Base-by-base conservation (phyloP, 2,329 filamentous ascomycete genomes). In the Pyrenochaeta sp. region DNA sequence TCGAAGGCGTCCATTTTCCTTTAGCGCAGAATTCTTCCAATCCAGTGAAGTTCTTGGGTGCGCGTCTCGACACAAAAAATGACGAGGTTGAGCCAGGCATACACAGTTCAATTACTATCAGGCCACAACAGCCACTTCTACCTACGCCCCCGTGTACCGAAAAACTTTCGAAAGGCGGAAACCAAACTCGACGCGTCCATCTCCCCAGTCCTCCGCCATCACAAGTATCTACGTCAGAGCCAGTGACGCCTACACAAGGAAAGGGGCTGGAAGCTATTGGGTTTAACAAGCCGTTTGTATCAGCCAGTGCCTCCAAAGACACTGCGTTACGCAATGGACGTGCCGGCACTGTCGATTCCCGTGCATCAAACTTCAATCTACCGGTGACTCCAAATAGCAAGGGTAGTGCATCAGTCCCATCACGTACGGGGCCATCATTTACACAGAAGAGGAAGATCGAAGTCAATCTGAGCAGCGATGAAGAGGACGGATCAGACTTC, bases 261-360 rank as follows among this genome's bases (percentile, higher is more conserved):
- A n/a, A 10, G n/a, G n/a, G n/a, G n/a, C 10, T 15, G 4, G 20
- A 27, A 11, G 29, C 18, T 3, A 5, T 42, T 4, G 15, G 20
- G 3, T 62, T 61, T 41, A 68, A 60, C 30, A 56, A 48, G 14
- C 58, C 60, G 0, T 5, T n/a, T 3, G 14, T 51, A 15, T 55
- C 56, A 29, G 46, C 44, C 5, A 54, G 47, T 41, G 29, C 45
- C 7, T 39, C 46, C n/a, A 45, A 29, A 31, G 23, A 42, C 2
- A 44, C 30, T 5, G 20, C 11, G 17, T 4, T 37, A n/a, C 40
- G 49, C 32, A 30, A 47, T 12, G 27, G 37, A 3, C 53, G 36
- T 5, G 53, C 49, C 31, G 27, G 29, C 5, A 27, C 4, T 9
- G 23, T 27, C 23, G 9, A 27, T 27, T 58, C 60, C 1, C 48